Evolutionary conservation across 1,284 basidiomycete genomes (phyloP).

Genomic region (Tilletia setariae): DNA sequence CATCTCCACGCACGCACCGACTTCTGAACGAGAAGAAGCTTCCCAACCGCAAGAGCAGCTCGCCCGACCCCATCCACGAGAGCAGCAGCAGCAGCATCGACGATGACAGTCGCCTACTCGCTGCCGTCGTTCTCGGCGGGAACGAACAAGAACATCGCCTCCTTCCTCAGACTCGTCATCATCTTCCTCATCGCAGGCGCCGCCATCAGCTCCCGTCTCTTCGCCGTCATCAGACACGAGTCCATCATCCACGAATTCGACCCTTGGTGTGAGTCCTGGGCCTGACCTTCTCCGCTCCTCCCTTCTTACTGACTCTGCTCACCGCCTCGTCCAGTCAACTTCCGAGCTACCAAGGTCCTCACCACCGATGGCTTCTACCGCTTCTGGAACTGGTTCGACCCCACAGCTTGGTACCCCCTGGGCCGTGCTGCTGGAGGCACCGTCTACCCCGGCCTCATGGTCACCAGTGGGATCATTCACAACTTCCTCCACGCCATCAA

Average conservation of each 20-base stretch:
- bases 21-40: not conserved
- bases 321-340: constrained; percentile 28
- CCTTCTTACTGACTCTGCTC: constrained; percentile 15
- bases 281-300: constrained; percentile 11
- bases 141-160: constrained; percentile 39
- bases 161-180: constrained; percentile 48
- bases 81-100: not conserved
- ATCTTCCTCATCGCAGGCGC: constrained; percentile 60
- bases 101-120: constrained; percentile 19
- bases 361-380: constrained; percentile 57
- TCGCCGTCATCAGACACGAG: constrained; percentile 96
- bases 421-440: constrained; percentile 97
- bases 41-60: no score
- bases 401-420: constrained; percentile 92
- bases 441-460: constrained; percentile 94
- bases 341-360: constrained; percentile 75
- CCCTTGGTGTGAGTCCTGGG: constrained; percentile 71
- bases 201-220: constrained; percentile 90
- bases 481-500: constrained; percentile 81
- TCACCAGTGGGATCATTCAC: constrained; percentile 94
- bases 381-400: constrained; percentile 90
- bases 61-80: no score
- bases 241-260: constrained; percentile 99
- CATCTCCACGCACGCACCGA: no score
- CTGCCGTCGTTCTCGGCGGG: constrained; percentile 25